Conservation (phyloP, 495 filamentous ascomycete species). For the Cercophora newfieldiana region DNA sequence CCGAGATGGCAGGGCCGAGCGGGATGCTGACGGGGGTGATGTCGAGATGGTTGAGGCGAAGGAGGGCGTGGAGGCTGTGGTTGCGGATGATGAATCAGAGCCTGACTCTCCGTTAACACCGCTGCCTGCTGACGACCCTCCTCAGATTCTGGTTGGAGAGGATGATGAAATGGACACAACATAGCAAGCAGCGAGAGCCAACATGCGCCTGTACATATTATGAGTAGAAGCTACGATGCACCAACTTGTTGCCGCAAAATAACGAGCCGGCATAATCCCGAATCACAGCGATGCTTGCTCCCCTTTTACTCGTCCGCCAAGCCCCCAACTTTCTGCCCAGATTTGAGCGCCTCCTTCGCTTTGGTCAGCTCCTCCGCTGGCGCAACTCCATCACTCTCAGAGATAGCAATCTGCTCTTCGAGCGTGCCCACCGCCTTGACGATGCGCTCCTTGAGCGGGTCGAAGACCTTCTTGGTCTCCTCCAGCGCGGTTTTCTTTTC, state of each 20-base stretch:
- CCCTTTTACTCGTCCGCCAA: slow-evolving; percentile 22
- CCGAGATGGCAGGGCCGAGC: slow-evolving; percentile 34
- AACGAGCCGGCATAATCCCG: background rate
- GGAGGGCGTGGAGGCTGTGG: slow-evolving; percentile 38
- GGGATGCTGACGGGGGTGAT: slow-evolving; percentile 64
- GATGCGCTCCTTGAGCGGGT: slow-evolving; percentile 65
- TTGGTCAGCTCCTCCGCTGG: slow-evolving; percentile 61
- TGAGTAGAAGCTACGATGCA: background rate
- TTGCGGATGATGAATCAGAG: slow-evolving; percentile 35
- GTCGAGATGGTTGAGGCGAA: slow-evolving; percentile 50
- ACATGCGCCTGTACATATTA: background rate
- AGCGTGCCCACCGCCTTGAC: slow-evolving; percentile 65
- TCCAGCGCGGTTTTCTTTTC: slow-evolving; percentile 69
- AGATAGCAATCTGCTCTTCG: slow-evolving; percentile 55
- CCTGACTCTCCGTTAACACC: slow-evolving; percentile 33
- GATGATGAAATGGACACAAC: slow-evolving; percentile 73
- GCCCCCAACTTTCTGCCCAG: slow-evolving; percentile 39
- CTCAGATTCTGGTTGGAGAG: slow-evolving; percentile 52
- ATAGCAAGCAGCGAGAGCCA: slow-evolving; percentile 20
- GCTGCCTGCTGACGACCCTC: slow-evolving; percentile 46
- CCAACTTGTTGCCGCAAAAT: background rate
- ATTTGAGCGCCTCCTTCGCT: slow-evolving; percentile 54
- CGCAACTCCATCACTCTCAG: slow-evolving; percentile 58
- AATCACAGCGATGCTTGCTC: background rate
- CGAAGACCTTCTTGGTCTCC: slow-evolving; percentile 81